Percentiles rank a stretch among this genome's conserved stretches.
Evolutionary conservation across 306 rosid genomes (phyloP).

Genomic region (Luffa acutangula): DNA sequence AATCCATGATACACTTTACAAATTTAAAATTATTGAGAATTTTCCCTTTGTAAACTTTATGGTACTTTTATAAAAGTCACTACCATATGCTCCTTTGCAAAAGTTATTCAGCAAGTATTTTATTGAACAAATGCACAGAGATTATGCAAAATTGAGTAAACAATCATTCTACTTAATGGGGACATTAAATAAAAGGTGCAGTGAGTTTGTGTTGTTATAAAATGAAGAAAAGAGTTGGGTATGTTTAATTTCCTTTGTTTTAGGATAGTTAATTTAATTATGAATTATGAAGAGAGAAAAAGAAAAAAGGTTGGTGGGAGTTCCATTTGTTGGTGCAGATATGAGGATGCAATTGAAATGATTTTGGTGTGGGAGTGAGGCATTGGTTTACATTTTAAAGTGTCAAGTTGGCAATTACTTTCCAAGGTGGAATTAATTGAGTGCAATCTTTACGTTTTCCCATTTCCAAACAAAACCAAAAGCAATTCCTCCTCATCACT

Average conservation of each 20-base stretch:
- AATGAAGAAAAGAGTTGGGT: neutral
- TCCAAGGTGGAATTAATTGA: neutral
- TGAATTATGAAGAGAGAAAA: neutral
- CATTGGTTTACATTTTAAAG: neutral
- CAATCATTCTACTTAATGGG: neutral
- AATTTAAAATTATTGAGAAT: neutral
- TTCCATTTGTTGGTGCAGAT: neutral
- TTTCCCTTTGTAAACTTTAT: neutral
- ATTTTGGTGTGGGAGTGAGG: neutral
- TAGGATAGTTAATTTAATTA: neutral
- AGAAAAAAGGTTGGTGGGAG: neutral
- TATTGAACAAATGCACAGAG: neutral
- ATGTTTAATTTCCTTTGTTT: neutral
- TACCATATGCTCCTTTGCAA: neutral
- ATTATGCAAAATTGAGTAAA: neutral
- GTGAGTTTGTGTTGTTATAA: neutral
- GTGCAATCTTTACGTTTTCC: neutral
- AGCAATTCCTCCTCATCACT: too few relatives aligned
- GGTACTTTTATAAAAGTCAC: neutral
- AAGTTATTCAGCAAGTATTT: neutral
- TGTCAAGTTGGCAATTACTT: neutral
- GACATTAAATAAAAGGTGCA: neutral
- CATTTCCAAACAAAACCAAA: neutral
- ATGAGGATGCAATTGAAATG: neutral
- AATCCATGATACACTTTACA: neutral